phyloP scores from a whole-genome alignment of 306 rosid genomes.

The Carpinus fangiana region DNA sequence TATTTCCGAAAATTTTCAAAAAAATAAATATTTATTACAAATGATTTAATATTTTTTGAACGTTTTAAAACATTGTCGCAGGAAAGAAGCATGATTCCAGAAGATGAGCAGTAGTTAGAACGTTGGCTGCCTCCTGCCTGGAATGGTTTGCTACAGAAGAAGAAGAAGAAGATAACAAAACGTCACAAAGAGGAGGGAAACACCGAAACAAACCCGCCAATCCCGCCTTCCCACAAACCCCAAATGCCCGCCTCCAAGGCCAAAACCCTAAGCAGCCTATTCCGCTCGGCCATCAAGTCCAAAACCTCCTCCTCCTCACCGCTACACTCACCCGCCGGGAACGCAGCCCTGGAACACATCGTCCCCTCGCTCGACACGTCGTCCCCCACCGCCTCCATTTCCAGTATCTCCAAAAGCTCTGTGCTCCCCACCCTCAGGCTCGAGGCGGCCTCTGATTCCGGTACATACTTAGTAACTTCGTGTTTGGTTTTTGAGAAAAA shows the following conservation, averaged over 20 bases:
- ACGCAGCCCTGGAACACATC: constrained; percentile 24
- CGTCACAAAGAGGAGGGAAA: too few relatives aligned
- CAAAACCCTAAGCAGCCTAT: constrained; percentile 33
- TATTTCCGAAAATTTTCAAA: too few relatives aligned
- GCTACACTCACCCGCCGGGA: constrained; percentile 13
- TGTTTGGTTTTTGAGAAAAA: constrained; percentile 17
- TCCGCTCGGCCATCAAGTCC: constrained; percentile 29
- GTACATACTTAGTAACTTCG: constrained; percentile 34
- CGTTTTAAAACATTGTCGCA: too few relatives aligned
- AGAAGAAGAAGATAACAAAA: too few relatives aligned
- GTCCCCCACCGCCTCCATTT: constrained; percentile 18
- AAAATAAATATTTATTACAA: too few relatives aligned
- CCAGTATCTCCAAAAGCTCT: constrained; percentile 1
- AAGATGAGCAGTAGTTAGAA: too few relatives aligned
- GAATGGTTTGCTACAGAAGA: too few relatives aligned
- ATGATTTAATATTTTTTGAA: too few relatives aligned
- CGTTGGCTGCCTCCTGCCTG: too few relatives aligned
- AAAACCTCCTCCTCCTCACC: constrained; percentile 10
- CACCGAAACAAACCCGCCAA: too few relatives aligned
- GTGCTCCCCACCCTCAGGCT: constrained; percentile 39
- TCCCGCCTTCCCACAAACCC: not conserved
- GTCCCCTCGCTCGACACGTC: constrained; percentile 26
- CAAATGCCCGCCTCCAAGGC: constrained; percentile 45
- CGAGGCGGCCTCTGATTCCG: constrained; percentile 42
- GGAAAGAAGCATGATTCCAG: too few relatives aligned